Evolutionary conservation across 805 yeast genomes (phyloP).

Genomic region (Saturnispora diversa): DNA sequence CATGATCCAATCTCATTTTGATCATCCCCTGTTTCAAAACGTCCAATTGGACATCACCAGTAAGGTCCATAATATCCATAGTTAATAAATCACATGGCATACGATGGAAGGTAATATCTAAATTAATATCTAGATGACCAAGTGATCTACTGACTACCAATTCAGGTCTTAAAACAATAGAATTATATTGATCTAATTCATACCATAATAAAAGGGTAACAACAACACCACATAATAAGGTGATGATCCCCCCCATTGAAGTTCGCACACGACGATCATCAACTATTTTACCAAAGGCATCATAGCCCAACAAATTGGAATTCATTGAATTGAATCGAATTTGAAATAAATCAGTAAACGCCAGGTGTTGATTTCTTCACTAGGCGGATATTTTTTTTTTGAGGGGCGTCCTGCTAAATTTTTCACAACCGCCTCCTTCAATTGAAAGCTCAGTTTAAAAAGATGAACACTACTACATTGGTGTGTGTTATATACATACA

Average conservation of each 20-base stretch:
- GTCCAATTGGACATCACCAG: conserved; percentile 79
- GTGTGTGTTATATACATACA: no score
- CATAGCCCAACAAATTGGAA: conserved; percentile 63
- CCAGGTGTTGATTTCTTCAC: no score
- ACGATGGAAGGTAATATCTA: conserved; percentile 77
- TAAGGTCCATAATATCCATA: conserved; percentile 80
- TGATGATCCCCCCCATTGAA: conserved; percentile 82
- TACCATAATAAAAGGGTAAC: conserved; percentile 55
- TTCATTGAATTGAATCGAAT: no score
- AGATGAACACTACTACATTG: no score
- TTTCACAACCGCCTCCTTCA: no score
- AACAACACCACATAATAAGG: conserved; percentile 57
- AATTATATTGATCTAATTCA: conserved; percentile 71
- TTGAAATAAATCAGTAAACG: no score
- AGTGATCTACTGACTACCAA: conserved; percentile 82
- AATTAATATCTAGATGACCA: conserved; percentile 63
- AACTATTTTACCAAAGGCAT: conserved; percentile 89
- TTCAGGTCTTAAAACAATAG: conserved; percentile 66
- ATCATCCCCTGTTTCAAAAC: conserved; percentile 62
- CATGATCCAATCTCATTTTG: conserved; percentile 51
- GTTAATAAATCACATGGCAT: conserved; percentile 79
- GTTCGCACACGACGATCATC: conserved; percentile 90
- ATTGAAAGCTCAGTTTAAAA: no score
- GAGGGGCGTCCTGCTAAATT: no score
- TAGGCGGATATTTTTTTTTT: no score